Evolutionary conservation across 2,329 filamentous ascomycete species (phyloP).

Genomic region (Exophiala sideris): DNA sequence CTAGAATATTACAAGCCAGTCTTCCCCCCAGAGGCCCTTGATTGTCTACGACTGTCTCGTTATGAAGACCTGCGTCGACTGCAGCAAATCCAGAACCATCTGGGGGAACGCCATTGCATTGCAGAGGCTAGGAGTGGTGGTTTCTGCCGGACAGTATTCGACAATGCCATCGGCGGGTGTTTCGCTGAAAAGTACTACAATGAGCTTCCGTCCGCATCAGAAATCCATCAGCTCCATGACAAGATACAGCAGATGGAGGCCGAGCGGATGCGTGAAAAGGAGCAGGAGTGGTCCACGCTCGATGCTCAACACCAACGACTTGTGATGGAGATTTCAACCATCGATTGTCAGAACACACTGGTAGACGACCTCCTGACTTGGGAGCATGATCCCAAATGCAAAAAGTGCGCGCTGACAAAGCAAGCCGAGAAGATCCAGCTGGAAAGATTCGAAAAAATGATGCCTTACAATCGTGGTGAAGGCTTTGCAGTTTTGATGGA

Average conservation of each 20-base stretch:
- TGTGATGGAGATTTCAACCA: conserved; percentile 1
- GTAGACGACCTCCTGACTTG: neutral
- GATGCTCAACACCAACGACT: conserved; percentile 4
- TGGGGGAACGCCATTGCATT: conserved; percentile 31
- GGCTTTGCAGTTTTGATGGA: conserved; percentile 50
- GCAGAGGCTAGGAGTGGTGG: neutral
- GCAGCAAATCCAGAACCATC: conserved; percentile 48
- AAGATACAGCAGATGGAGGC: conserved; percentile 34
- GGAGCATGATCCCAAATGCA: conserved; percentile 6
- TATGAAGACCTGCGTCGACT: conserved; percentile 51
- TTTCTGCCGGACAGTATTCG: conserved; percentile 46
- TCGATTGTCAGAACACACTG: neutral
- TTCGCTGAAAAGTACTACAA: conserved; percentile 50
- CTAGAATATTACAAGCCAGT: conserved; percentile 52
- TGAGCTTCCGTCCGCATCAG: conserved; percentile 21
- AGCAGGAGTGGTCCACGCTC: conserved; percentile 35
- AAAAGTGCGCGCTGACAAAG: conserved; percentile 7
- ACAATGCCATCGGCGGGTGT: conserved; percentile 40
- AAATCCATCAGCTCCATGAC: conserved; percentile 31
- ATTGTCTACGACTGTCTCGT: conserved; percentile 53
- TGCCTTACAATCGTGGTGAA: conserved; percentile 34
- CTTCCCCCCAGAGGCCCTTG: conserved; percentile 50
- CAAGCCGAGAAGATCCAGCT: conserved; percentile 4
- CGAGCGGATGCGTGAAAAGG: conserved; percentile 32
- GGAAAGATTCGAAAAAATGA: conserved; percentile 7